These are phyloP conservation scores for Colletotrichum melonis DNA, from an alignment of 2,329 filamentous ascomycete genomes.

Conservation along the genomic window DNA sequence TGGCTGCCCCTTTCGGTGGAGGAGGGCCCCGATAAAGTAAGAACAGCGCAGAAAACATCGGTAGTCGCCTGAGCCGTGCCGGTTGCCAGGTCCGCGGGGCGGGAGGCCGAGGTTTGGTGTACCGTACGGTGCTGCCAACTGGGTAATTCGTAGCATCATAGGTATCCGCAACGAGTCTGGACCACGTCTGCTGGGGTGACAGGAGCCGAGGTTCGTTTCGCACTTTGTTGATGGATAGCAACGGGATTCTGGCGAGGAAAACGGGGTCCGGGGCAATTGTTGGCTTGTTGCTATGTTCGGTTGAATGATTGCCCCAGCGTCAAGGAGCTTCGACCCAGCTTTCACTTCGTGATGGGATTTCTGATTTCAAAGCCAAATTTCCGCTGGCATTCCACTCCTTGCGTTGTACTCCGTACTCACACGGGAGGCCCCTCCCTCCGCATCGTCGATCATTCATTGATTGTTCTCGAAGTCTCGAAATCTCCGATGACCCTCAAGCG, in stretches of 20 bases:
- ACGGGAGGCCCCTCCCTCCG: not conserved
- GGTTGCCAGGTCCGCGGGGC: constrained; percentile 14
- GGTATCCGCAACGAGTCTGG: not conserved
- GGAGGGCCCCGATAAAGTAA: not conserved
- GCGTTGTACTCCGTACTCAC: not conserved
- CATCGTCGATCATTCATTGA: constrained; percentile 18
- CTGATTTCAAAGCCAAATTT: constrained; percentile 35
- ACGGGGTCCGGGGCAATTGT: constrained; percentile 28
- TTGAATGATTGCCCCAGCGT: constrained; percentile 24
- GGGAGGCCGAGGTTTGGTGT: constrained; percentile 16
- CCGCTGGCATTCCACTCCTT: constrained; percentile 16
- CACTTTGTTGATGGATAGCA: not conserved
- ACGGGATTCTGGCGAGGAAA: not conserved
- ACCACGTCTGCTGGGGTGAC: constrained; percentile 11
- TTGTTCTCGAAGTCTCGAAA: constrained; percentile 8
- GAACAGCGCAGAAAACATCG: not conserved
- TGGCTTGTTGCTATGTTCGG: constrained; percentile 6
- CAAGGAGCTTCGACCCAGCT: not conserved
- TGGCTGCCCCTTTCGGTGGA: constrained; percentile 16
- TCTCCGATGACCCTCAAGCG: not conserved
- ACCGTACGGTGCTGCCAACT: not conserved
- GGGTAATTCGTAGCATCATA: not conserved
- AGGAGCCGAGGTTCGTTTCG: constrained; percentile 19
- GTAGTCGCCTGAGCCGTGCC: constrained; percentile 9
- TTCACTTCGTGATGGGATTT: constrained; percentile 1